Conservation (phyloP, 345 rosid genomes). For the Populus ilicifolia region DNA sequence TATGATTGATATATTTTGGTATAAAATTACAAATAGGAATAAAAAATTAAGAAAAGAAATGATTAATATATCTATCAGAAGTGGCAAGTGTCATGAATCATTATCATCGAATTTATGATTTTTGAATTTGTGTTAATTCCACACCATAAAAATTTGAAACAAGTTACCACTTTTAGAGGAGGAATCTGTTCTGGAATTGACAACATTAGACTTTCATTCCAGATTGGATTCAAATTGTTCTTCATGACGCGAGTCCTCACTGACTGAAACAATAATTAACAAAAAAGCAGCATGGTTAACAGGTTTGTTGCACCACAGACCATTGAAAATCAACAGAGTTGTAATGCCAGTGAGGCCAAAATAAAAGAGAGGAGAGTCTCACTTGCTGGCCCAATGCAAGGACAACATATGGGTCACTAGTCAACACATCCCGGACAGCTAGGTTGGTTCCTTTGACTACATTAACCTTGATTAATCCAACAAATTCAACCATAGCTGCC, state of each 20-base stretch:
- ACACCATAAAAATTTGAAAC: background rate
- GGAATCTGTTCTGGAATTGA: constrained; percentile 90
- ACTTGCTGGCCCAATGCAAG: constrained; percentile 87
- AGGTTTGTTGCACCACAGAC: background rate
- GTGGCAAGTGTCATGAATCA: too few species aligned
- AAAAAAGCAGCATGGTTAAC: background rate
- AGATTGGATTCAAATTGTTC: constrained; percentile 92
- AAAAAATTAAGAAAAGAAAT: background rate
- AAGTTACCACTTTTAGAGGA: constrained; percentile 80
- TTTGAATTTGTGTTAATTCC: background rate
- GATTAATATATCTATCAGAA: background rate
- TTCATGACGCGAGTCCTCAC: constrained; percentile 89
- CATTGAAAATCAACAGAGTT: constrained; percentile 5
- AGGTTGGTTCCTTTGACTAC: constrained; percentile 96
- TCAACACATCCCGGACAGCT: constrained; percentile 78
- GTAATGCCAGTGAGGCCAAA: background rate
- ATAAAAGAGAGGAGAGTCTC: constrained; percentile 24
- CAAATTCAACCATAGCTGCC: constrained; percentile 97
- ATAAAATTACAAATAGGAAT: too few species aligned
- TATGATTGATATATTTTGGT: background rate
- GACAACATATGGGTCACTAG: constrained; percentile 93
- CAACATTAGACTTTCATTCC: constrained; percentile 94
- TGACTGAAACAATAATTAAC: constrained; percentile 46
- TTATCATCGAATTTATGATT: background rate
- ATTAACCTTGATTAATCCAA: constrained; percentile 89